A percentile compares a stretch with the other conserved stretches of the same genome.
Evolutionary conservation across 495 filamentous ascomycete genomes (phyloP).

Genomic region (Aspergillus mulundensis): DNA sequence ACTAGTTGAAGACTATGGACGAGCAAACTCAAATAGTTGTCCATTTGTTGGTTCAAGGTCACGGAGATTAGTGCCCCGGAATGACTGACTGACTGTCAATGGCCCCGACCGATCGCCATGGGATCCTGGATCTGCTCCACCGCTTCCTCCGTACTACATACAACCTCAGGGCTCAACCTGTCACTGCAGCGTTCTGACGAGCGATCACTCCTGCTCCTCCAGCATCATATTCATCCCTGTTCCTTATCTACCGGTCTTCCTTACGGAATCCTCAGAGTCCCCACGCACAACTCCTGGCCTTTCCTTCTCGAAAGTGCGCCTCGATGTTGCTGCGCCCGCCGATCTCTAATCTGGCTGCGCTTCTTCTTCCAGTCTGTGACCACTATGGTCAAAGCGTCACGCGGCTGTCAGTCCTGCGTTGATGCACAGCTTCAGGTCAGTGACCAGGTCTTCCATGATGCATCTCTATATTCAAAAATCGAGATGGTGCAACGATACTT

Average conservation of each 20-base stretch:
- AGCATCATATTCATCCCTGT: constrained; percentile 5
- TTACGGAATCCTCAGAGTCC: background rate
- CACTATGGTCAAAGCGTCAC: constrained; percentile 41
- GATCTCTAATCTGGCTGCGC: constrained; percentile 6
- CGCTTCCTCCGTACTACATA: constrained; percentile 5
- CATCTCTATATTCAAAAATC: background rate
- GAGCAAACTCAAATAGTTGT: background rate
- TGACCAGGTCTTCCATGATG: background rate
- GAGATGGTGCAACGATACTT: background rate
- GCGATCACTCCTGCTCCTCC: background rate
- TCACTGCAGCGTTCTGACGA: background rate
- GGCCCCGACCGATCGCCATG: background rate
- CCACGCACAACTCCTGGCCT: background rate
- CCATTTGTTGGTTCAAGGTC: background rate
- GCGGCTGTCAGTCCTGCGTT: constrained; percentile 35
- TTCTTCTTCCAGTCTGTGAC: constrained; percentile 14
- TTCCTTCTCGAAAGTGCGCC: background rate
- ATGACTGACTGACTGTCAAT: too few species aligned
- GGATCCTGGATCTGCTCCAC: background rate
- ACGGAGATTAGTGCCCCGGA: too few species aligned
- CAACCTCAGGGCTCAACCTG: background rate
- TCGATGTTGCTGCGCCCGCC: constrained; percentile 16
- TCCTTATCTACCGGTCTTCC: constrained; percentile 2
- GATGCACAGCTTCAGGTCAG: constrained; percentile 26
- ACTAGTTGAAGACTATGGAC: background rate